phyloP scores from a whole-genome alignment of 495 filamentous ascomycete genomes.

The Thermochaetoides thermophila region DNA sequence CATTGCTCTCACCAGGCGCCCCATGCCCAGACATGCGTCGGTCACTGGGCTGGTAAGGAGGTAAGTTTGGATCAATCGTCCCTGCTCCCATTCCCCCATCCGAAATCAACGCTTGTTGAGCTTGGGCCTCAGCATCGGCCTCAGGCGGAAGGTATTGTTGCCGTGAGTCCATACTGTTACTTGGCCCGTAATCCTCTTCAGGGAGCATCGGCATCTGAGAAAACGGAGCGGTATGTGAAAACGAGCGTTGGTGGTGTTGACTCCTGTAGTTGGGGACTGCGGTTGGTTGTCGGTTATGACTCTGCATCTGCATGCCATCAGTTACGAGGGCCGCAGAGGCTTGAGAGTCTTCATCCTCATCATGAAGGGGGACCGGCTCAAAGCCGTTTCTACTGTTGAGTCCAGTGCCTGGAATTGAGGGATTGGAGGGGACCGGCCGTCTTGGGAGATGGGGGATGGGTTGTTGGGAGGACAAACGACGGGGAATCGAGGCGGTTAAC shows the following conservation, averaged over 20 bases:
- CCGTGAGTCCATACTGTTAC: no score
- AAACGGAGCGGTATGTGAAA: not conserved
- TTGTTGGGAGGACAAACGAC: constrained; percentile 5
- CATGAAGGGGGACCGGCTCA: constrained; percentile 8
- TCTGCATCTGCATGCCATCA: constrained; percentile 13
- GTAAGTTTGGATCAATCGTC: constrained; percentile 7
- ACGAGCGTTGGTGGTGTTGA: not conserved
- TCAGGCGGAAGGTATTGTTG: no score
- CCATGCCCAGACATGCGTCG: constrained; percentile 23
- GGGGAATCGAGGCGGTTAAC: constrained; percentile 1
- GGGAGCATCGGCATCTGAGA: constrained; percentile 13
- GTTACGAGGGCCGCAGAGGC: constrained; percentile 13
- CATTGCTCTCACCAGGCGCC: constrained; percentile 19
- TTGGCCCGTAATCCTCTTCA: constrained; percentile 14
- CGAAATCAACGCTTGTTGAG: no score
- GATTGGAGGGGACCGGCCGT: constrained; percentile 3
- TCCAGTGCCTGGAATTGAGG: not conserved
- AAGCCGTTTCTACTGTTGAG: not conserved
- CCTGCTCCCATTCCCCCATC: no score
- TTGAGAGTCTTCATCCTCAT: constrained; percentile 13
- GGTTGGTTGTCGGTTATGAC: constrained; percentile 1
- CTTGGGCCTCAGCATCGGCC: no score
- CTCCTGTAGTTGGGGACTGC: not conserved
- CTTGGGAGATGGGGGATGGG: not conserved
- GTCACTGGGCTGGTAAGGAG: constrained; percentile 10